Percentiles rank a stretch among this genome's conserved stretches.
Evolutionary conservation across 2,329 filamentous ascomycete species (phyloP).

Genomic region (Ilyonectria mors-panacis): DNA sequence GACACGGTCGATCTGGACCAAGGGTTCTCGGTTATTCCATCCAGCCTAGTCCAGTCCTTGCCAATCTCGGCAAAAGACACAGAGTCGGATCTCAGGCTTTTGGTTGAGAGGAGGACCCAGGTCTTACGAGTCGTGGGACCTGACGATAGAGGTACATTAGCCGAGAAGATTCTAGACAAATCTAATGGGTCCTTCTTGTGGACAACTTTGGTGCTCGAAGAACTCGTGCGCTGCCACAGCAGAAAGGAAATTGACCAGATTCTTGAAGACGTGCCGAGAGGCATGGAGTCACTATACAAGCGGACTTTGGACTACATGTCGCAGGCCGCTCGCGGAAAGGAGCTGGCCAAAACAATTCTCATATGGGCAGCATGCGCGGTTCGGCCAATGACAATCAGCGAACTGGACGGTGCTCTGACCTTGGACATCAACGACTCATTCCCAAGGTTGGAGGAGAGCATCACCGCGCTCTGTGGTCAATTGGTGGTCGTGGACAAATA

Average conservation of each 20-base stretch:
- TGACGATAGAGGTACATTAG: constrained; percentile 42
- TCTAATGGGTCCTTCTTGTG: constrained; percentile 56
- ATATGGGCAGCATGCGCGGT: constrained; percentile 54
- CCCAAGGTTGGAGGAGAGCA: constrained; percentile 45
- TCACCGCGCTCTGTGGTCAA: constrained; percentile 52
- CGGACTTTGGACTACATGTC: constrained; percentile 52
- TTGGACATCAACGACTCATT: constrained; percentile 52
- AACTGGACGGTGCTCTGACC: constrained; percentile 54
- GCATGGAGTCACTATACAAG: constrained; percentile 54
- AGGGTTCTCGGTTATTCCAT: constrained; percentile 27
- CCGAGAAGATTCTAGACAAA: constrained; percentile 51
- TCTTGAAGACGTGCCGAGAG: constrained; percentile 49
- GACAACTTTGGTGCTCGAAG: constrained; percentile 52
- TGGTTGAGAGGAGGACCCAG: constrained; percentile 24
- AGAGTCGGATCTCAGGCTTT: constrained; percentile 37
- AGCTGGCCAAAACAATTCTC: constrained; percentile 55
- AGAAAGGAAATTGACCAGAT: constrained; percentile 49
- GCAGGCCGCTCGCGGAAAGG: constrained; percentile 42
- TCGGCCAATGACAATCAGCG: constrained; percentile 52
- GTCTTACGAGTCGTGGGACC: constrained; percentile 18
- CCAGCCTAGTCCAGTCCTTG: constrained; percentile 24
- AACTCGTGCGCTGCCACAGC: constrained; percentile 48
- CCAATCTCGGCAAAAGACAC: constrained; percentile 30
- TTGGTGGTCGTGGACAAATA: constrained; percentile 54
- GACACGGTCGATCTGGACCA: constrained; percentile 38